Evolutionary conservation across 139 green algal genomes (phyloP), one percentile per base, ranked within the genome.

Genomic region (Micractinium conductrix): DNA sequence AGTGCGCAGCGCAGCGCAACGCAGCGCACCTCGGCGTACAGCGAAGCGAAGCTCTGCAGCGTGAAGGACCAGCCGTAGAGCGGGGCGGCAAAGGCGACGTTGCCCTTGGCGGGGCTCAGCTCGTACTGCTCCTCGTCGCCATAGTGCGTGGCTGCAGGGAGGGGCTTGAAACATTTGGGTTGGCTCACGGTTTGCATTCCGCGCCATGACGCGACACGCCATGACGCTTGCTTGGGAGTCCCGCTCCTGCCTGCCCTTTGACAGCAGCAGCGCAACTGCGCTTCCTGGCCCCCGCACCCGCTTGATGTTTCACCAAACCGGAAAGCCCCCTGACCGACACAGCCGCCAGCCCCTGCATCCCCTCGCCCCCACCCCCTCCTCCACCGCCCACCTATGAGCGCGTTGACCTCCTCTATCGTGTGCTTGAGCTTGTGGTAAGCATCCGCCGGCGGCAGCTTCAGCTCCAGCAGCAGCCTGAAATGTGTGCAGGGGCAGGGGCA

Each of bases 381-480:
- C 71, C 44, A 62, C 78, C 80, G n/a, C 81, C 78, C 21, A 65
- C 48, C 38, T 37, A 83, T 90, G 28, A 95, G 81, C 19, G 88
- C 72, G 87, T 98, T 99, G 69, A 99, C 93, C 86, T 99, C 97
- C 86, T 99, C 93, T 16, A 99, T 95, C 37, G 93, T 98, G 93
- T 99, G 96, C 44, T 92, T 89, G 79, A 99, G 88, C 92, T 99
- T 99, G 93, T 97, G 92, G 88, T 99, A 99, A 2, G 97, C 97
- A 85, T 99, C 97, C n/a, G 88, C 84, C 2, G 97, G 97, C 1
- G 97, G 97, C 65, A 99, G 91, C 91, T 99, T 99, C 28, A 99
- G 94, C 92, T 99, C 97, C 19, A 92, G 95, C 74, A 99, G 98
- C 30, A 99, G 92, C 2, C 97, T 90, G 72, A 14, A 42, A 50